Evolutionary conservation across 768 basidiomycete genomes (phyloP).

Genomic region (Agaricus blazei): DNA sequence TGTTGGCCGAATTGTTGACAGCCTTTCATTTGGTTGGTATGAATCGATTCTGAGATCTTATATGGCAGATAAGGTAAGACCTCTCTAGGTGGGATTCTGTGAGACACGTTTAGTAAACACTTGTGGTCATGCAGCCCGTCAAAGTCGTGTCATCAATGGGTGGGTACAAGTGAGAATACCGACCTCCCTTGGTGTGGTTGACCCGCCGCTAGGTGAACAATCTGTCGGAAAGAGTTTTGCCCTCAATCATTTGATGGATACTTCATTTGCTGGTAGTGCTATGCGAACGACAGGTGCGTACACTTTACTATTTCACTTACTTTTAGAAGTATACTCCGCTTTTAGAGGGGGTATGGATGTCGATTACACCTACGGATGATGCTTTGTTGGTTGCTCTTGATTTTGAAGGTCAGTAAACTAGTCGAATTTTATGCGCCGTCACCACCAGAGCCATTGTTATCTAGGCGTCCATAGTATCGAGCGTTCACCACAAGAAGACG

Average conservation of each 20-base stretch:
- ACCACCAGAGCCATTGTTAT: background rate
- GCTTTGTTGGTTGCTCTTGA: conserved; percentile 53
- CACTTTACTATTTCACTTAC: background rate
- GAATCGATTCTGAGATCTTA: conserved; percentile 61
- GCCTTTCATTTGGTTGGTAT: conserved; percentile 58
- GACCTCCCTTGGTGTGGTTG: background rate
- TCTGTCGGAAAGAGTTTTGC: conserved; percentile 60
- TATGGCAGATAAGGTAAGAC: conserved; percentile 45
- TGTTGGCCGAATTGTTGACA: conserved; percentile 51
- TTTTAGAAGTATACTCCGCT: background rate
- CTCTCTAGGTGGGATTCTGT: background rate
- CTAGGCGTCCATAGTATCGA: conserved; percentile 61
- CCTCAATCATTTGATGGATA: conserved; percentile 57
- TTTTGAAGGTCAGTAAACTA: conserved; percentile 46
- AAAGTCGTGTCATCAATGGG: conserved; percentile 66
- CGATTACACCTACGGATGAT: conserved; percentile 55
- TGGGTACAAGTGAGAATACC: conserved; percentile 11
- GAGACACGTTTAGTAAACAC: background rate
- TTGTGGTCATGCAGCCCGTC: conserved; percentile 37
- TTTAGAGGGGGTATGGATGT: conserved; percentile 61
- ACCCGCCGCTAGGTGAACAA: conserved; percentile 40
- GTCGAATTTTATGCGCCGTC: background rate
- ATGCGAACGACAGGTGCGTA: conserved; percentile 52
- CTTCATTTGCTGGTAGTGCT: conserved; percentile 61
- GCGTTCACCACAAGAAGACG: conserved; percentile 58